Evolutionary conservation across 192 early-diverging fungal species (phyloP), one percentile per base, ranked within the genome.

Genomic region (Coemansia sp.): DNA sequence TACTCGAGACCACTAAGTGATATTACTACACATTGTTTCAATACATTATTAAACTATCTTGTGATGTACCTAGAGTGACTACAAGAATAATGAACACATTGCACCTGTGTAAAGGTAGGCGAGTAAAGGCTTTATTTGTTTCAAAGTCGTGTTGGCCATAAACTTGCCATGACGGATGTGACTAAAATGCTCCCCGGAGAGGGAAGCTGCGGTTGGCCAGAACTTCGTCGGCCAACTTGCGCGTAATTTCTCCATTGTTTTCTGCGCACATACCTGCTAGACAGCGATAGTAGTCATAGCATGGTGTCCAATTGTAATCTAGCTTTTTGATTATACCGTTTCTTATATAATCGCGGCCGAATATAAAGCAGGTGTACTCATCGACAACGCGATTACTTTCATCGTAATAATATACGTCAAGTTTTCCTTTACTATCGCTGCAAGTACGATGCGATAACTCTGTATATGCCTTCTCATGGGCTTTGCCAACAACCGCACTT

Each of bases 1-100:
- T 63, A 55, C 70, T 4, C 45, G 62, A 61, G 41, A 43, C 30
- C 38, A 24, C 44, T 45, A 37, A 64, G 18, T 34, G 43, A 44
- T 32, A 10, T 29, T 16, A 20, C 45, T 20, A 47, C 49, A 24
- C 22, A 8, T 61, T 61, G 22, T 0, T 27, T 24, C 20, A 50
- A 50, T 24, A 50, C 49, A 27, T 10, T 27, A 24, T 8, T 22
- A 24, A 50, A 10, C 12, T 41, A 41, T 3, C 40, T 4, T 35
- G 13, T 41, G 40, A 15, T 11, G 4, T 41, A 2, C 4, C 40
- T 41, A 11, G 40, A 41, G 40, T 13, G 15, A 41, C 13, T 24
- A 24, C 24, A 24, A 24, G 24, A 24, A 24, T 24, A 24, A 24
- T 24, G 24, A 24, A 24, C 24, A 24, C 1, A 24, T 24, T 24